These are phyloP conservation scores for Leccinum huronense DNA, from an alignment of 1,284 basidiomycete species.

Conservation along the genomic window DNA sequence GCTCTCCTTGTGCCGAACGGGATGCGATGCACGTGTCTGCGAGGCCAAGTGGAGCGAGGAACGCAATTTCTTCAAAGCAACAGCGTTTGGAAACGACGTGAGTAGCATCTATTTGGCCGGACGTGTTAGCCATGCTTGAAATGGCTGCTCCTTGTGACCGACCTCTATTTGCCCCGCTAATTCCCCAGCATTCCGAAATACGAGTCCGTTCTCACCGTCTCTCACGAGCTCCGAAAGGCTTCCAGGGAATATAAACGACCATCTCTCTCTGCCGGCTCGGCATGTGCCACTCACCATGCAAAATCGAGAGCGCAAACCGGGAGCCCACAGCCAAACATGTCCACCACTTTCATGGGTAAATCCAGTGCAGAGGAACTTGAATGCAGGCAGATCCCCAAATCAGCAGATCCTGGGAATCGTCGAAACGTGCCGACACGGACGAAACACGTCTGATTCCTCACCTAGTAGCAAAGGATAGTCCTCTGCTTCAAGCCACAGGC, in stretches of 20 bases:
- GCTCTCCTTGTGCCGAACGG: constrained; percentile 20
- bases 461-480: constrained; percentile 86
- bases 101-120: constrained; percentile 51
- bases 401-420: constrained; percentile 71
- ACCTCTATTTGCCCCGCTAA: constrained; percentile 77
- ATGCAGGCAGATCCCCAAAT: constrained; percentile 91
- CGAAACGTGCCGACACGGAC: constrained; percentile 8
- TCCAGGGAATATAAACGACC: constrained; percentile 6
- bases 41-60: constrained; percentile 31
- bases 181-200: constrained; percentile 71
- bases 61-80: constrained; percentile 49
- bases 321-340: constrained; percentile 97
- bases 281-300: constrained; percentile 57
- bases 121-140: not conserved
- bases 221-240: constrained; percentile 88
- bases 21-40: constrained; percentile 11
- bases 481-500: constrained; percentile 83
- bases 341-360: constrained; percentile 99
- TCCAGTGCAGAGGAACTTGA: constrained; percentile 89
- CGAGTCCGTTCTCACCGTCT: constrained; percentile 77
- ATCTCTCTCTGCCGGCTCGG: not conserved
- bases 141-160: constrained; percentile 5
- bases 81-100: constrained; percentile 56
- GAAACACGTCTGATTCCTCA: constrained; percentile 33
- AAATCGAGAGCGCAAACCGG: constrained; percentile 93